phyloP scores from a whole-genome alignment of 2,329 filamentous ascomycete genomes.

The Colletotrichum australisinense region DNA sequence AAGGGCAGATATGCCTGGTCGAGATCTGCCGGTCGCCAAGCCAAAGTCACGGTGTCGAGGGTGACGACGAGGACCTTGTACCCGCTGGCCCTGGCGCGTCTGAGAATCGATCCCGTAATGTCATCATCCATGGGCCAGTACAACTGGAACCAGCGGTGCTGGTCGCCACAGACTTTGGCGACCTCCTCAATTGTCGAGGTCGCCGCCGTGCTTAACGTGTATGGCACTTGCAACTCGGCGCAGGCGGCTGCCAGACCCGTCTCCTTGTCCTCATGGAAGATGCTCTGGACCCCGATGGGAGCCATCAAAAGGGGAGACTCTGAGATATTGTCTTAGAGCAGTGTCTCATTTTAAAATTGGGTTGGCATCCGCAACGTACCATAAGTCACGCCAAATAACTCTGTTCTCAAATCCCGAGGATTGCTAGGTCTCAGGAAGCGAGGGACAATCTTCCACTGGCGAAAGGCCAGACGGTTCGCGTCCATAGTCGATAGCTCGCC shows the following conservation, averaged over 20 bases:
- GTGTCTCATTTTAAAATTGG: neutral
- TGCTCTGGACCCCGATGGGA: slow-evolving; percentile 76
- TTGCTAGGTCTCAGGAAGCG: slow-evolving; percentile 58
- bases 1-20: slow-evolving; percentile 73
- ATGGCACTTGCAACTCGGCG: slow-evolving; percentile 70
- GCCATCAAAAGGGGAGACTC: slow-evolving; percentile 70
- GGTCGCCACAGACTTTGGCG: slow-evolving; percentile 66
- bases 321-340: slow-evolving; percentile 22
- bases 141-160: slow-evolving; percentile 77
- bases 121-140: slow-evolving; percentile 79
- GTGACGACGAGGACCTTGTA: slow-evolving; percentile 78
- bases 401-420: slow-evolving; percentile 60
- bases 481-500: slow-evolving; percentile 71
- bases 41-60: slow-evolving; percentile 76
- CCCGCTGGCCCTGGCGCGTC: slow-evolving; percentile 69
- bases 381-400: slow-evolving; percentile 64
- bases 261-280: slow-evolving; percentile 75
- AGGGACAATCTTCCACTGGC: slow-evolving; percentile 63
- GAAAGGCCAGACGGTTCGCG: slow-evolving; percentile 68
- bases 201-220: slow-evolving; percentile 74
- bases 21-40: slow-evolving; percentile 76
- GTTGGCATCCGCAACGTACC: slow-evolving; percentile 41
- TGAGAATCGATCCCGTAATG: slow-evolving; percentile 72
- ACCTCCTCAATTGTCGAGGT: slow-evolving; percentile 74
- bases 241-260: slow-evolving; percentile 72